Percentiles rank a stretch among this genome's conserved stretches.
phyloP scores from a whole-genome alignment of 2,329 filamentous ascomycete genomes.

The Penicillium hesseltinei region DNA sequence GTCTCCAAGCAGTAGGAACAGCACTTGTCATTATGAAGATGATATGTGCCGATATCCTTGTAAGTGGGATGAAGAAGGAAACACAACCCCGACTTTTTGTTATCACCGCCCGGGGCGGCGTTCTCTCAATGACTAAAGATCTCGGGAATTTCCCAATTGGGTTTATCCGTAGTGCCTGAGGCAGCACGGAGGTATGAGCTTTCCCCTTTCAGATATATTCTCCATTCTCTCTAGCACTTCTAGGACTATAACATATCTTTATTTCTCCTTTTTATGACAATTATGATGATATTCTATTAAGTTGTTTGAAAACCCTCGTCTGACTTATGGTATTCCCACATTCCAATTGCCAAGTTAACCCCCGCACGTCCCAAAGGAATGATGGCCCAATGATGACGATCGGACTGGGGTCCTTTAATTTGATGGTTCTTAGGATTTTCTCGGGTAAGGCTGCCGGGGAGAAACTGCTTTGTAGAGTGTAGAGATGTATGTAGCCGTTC shows the following conservation, averaged over 20 bases:
- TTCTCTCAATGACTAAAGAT: conserved; percentile 17
- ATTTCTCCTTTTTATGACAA: neutral
- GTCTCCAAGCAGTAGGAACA: conserved; percentile 69
- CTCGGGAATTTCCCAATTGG: conserved; percentile 20
- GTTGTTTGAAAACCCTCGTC: neutral
- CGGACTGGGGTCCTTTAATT: neutral
- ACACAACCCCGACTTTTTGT: conserved; percentile 16
- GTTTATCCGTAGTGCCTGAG: conserved; percentile 17
- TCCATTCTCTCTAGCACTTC: too few relatives aligned
- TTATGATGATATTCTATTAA: neutral
- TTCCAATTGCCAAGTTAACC: neutral
- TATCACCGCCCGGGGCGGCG: conserved; percentile 1
- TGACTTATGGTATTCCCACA: neutral
- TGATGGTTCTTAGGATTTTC: neutral
- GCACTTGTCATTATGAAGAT: conserved; percentile 58
- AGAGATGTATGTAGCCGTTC: neutral
- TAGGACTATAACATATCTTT: neutral
- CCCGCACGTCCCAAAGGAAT: neutral
- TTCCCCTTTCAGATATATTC: neutral
- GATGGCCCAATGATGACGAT: conserved; percentile 5
- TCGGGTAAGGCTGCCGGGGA: conserved; percentile 8
- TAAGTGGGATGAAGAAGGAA: conserved; percentile 24
- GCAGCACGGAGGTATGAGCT: neutral
- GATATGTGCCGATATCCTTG: conserved; percentile 21
- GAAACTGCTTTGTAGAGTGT: neutral